Base-by-base conservation (phyloP, 1,139 yeast genomes). In the Pichia sp. region DNA sequence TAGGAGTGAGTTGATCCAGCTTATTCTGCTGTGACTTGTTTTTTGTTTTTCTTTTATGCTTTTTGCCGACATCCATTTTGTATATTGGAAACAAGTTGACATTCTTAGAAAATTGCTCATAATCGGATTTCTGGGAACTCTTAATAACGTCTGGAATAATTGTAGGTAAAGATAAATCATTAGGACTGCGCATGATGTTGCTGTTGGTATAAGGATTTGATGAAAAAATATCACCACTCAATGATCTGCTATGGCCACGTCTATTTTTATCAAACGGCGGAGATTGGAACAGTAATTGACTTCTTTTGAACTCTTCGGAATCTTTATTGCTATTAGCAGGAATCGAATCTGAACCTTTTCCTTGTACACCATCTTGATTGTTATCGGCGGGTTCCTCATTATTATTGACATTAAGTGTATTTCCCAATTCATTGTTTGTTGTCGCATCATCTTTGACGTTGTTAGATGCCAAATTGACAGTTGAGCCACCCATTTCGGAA, bases 71-170 rank as follows among this genome's bases (percentile, higher is more conserved):
- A 24, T 45, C 40, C 50, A 48, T 39, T 21, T 40, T 22, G 28
- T 48, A 48, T n/a, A 46, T 24, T 3, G 52, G 52, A 15, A 48
- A 27, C n/a, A 48, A 17, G 27, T 48, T 48, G 6, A 47, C 48
- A 41, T 38, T 44, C 38, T 41, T 47, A 19, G 37, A 12, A 27
- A 47, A 41, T 6, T 41, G 42, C 11, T 47, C 50, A 38, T 47
- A 45, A 19, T 47, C 48, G 3, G 33, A 11, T 22, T 28, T 43
- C 11, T 28, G 10, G 7, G 18, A 24, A 22, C 15, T 14, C 30
- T 46, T 40, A 3, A 14, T 19, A 17, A 15, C 15, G 14, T 38
- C 38, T 12, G 38, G 35, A 22, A 36, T 12, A 7, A 34, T 27
- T 3, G 43, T 32, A 12, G 28, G 22, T 10, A 30, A 31, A 8